Evolutionary conservation across 805 yeast genomes (phyloP).

Genomic region (Candida sphagnicola): DNA sequence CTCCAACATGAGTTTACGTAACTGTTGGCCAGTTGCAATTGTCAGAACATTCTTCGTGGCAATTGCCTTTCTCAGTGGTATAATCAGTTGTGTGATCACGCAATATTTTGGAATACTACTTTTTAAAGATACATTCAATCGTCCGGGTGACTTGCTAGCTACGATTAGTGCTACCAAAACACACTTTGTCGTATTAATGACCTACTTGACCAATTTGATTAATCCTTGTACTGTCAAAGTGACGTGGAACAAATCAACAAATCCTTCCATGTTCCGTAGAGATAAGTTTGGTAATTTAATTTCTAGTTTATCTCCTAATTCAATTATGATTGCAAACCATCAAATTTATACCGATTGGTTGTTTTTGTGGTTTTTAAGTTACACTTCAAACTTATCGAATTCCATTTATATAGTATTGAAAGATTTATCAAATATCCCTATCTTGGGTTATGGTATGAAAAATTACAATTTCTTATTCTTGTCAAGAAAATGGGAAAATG

Average conservation of each 20-base stretch:
- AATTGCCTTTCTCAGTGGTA: conserved; percentile 20
- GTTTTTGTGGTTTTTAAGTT: conserved; percentile 80
- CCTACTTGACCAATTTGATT: conserved; percentile 45
- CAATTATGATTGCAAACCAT: conserved; percentile 80
- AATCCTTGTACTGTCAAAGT: conserved; percentile 53
- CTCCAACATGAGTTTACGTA: conserved; percentile 6
- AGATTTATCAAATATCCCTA: conserved; percentile 69
- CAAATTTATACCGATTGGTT: conserved; percentile 95
- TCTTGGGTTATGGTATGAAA: conserved; percentile 83
- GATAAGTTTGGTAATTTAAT: conserved; percentile 21
- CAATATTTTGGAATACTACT: conserved; percentile 40
- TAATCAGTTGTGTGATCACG: conserved; percentile 40
- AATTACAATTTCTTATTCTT: conserved; percentile 74
- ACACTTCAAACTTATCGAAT: conserved; percentile 62
- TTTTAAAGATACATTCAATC: conserved; percentile 15
- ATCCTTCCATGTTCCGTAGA: conserved; percentile 22
- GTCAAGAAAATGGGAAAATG: conserved; percentile 82
- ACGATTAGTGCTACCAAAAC: conserved; percentile 52
- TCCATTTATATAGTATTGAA: conserved; percentile 72
- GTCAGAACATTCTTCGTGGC: conserved; percentile 19
- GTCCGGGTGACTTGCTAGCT: conserved; percentile 33
- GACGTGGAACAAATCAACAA: conserved; percentile 39
- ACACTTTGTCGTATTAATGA: conserved; percentile 52
- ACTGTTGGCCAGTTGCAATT: conserved; percentile 15
- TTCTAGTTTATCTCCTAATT: conserved; percentile 40